A percentile compares a stretch with the other conserved stretches of the same genome.
Evolutionary conservation across 1,284 basidiomycete genomes (phyloP).

Genomic region (Rhodotorula sp.): DNA sequence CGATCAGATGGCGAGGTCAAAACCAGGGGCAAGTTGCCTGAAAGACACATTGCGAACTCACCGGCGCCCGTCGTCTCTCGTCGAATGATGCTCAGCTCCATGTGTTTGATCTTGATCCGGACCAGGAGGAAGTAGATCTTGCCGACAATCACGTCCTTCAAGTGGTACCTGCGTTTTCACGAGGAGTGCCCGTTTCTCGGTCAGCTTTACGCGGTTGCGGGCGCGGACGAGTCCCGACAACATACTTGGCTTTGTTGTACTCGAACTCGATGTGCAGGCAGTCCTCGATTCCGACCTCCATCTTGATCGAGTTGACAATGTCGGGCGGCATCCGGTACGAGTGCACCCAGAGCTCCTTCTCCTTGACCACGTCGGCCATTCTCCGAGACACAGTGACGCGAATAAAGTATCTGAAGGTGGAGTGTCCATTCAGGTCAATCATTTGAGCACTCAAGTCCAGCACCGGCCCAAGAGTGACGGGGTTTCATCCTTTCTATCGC

Average conservation of each 20-base stretch:
- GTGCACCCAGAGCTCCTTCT: slow-evolving; percentile 95
- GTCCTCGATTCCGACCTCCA: slow-evolving; percentile 99
- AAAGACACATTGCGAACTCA: background rate
- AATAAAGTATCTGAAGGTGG: slow-evolving; percentile 73
- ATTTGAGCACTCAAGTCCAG: too few relatives aligned
- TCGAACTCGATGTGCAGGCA: slow-evolving; percentile 99
- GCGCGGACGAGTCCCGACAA: slow-evolving; percentile 22
- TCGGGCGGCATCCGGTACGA: slow-evolving; percentile 98
- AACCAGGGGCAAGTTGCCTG: too few relatives aligned
- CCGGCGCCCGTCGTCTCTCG: slow-evolving; percentile 93
- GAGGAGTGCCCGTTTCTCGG: too few relatives aligned
- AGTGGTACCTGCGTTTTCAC: slow-evolving; percentile 70
- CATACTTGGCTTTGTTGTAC: slow-evolving; percentile 98
- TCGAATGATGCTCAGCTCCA: slow-evolving; percentile 97
- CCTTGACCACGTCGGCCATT: slow-evolving; percentile 89
- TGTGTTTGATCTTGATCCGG: slow-evolving; percentile 99
- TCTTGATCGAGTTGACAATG: slow-evolving; percentile 96
- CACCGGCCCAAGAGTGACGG: background rate
- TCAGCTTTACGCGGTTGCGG: too few relatives aligned
- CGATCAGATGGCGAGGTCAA: too few relatives aligned
- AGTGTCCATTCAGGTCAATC: background rate
- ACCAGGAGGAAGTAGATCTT: slow-evolving; percentile 99
- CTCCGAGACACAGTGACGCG: slow-evolving; percentile 85
- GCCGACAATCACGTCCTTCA: slow-evolving; percentile 98
- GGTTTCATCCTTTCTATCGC: background rate